These are phyloP conservation scores for Monilinia fructigena DNA, from an alignment of 2,329 filamentous ascomycete species.

Conservation along the genomic window DNA sequence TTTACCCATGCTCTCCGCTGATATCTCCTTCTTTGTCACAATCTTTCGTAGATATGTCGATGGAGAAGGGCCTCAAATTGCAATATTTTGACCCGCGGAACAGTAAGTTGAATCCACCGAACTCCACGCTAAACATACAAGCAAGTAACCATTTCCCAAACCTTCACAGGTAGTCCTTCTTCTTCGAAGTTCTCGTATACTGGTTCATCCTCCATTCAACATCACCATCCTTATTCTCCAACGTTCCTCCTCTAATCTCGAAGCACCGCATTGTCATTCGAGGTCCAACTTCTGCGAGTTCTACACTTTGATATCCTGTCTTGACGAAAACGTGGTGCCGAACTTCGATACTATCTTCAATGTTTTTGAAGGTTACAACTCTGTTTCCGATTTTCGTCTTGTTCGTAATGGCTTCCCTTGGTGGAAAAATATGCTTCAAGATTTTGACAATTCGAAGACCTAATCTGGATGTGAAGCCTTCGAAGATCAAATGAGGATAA, in stretches of 20 bases:
- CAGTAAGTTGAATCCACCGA: conserved; percentile 33
- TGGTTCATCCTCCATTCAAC: conserved; percentile 96
- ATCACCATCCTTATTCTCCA: conserved; percentile 94
- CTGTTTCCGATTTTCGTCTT: conserved; percentile 78
- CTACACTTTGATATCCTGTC: conserved; percentile 85
- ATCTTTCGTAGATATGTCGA: conserved; percentile 20
- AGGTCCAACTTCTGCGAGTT: conserved; percentile 85
- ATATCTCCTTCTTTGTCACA: conserved; percentile 19
- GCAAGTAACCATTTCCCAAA: conserved; percentile 27
- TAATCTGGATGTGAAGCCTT: conserved; percentile 80
- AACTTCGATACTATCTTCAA: conserved; percentile 91
- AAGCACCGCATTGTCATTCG: conserved; percentile 97
- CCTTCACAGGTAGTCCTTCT: conserved; percentile 87
- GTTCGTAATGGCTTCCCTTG: conserved; percentile 70
- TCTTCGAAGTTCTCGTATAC: conserved; percentile 87
- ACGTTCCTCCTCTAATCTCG: conserved; percentile 84
- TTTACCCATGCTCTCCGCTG: conserved; percentile 20
- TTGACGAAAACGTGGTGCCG: conserved; percentile 92
- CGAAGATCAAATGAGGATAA: conserved; percentile 94
- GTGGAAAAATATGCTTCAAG: conserved; percentile 90
- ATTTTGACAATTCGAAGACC: conserved; percentile 85
- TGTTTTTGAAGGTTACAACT: conserved; percentile 91
- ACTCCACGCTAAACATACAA: conserved; percentile 39
- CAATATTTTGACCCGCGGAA: conserved; percentile 18
- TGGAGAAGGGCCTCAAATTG: conserved; percentile 21